These are phyloP conservation scores for Lithocarpus polystachyus DNA, from an alignment of 306 rosid genomes.

Conservation along the genomic window DNA sequence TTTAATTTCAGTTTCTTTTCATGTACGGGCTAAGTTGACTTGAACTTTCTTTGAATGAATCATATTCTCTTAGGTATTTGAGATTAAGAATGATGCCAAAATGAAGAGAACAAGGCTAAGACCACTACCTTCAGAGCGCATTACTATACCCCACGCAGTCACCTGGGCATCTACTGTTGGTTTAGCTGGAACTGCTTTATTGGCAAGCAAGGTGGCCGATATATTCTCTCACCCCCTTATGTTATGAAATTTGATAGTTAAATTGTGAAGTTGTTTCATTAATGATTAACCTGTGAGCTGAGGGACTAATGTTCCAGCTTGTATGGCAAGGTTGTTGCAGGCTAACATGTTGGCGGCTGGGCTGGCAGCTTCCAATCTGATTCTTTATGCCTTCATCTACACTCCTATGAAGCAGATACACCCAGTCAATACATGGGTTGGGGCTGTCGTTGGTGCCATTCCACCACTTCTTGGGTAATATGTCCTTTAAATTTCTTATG, in stretches of 20 bases:
- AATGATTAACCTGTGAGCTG: constrained; percentile 25
- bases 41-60: constrained; percentile 2
- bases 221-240: constrained; percentile 22
- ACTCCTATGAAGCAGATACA: constrained; percentile 97
- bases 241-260: constrained; percentile 8
- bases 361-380: constrained; percentile 84
- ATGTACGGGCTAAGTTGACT: background rate
- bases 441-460: constrained; percentile 95
- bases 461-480: constrained; percentile 96
- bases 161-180: constrained; percentile 76
- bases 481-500: background rate
- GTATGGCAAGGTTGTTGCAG: constrained; percentile 87
- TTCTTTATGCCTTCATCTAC: constrained; percentile 82
- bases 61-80: constrained; percentile 57
- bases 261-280: constrained; percentile 9
- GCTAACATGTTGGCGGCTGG: constrained; percentile 96
- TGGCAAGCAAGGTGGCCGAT: constrained; percentile 71
- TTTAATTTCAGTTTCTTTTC: background rate
- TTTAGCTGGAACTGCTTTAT: constrained; percentile 68
- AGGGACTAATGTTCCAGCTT: constrained; percentile 50
- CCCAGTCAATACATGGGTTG: constrained; percentile 96
- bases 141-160: constrained; percentile 69
- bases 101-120: constrained; percentile 82
- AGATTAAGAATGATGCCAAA: constrained; percentile 75
- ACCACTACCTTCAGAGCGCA: constrained; percentile 94